A percentile compares a stretch with the other conserved stretches of the same genome.
Evolutionary conservation across 306 rosid genomes (phyloP).

Genomic region (Quercus rubra): DNA sequence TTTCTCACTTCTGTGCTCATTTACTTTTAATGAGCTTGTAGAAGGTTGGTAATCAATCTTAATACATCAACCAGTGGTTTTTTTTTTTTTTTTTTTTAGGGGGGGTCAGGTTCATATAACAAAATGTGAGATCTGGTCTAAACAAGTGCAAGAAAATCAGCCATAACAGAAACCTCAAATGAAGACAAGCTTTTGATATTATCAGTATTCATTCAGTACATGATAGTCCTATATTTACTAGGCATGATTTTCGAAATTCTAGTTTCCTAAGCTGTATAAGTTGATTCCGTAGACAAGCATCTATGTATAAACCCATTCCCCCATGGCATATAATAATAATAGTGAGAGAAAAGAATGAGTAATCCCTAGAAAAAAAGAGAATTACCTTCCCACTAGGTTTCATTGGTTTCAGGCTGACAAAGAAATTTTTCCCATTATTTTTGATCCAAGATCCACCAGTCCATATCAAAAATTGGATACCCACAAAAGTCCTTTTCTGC

Average conservation of each 20-base stretch:
- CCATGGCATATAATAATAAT: neutral
- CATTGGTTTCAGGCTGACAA: constrained; percentile 9
- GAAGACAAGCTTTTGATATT: neutral
- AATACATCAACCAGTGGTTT: too few species aligned
- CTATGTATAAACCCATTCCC: neutral
- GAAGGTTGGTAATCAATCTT: too few species aligned
- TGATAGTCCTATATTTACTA: neutral
- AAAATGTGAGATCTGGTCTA: too few species aligned
- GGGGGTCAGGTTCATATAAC: too few species aligned
- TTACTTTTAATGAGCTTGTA: too few species aligned
- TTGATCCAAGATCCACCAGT: constrained; percentile 32
- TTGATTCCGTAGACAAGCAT: neutral
- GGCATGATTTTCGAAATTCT: neutral
- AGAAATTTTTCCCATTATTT: constrained; percentile 36
- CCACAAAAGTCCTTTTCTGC: constrained; percentile 26
- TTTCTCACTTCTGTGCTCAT: too few species aligned
- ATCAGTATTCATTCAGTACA: neutral
- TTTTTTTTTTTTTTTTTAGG: too few species aligned
- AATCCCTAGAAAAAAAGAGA: neutral
- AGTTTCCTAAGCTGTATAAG: neutral
- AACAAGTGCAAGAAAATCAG: neutral
- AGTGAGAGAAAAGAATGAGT: neutral
- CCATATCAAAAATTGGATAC: constrained; percentile 39
- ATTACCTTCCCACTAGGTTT: constrained; percentile 22
- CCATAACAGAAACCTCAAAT: neutral